Conservation (phyloP, 345 rosid species). For the Lepidium didymum region DNA sequence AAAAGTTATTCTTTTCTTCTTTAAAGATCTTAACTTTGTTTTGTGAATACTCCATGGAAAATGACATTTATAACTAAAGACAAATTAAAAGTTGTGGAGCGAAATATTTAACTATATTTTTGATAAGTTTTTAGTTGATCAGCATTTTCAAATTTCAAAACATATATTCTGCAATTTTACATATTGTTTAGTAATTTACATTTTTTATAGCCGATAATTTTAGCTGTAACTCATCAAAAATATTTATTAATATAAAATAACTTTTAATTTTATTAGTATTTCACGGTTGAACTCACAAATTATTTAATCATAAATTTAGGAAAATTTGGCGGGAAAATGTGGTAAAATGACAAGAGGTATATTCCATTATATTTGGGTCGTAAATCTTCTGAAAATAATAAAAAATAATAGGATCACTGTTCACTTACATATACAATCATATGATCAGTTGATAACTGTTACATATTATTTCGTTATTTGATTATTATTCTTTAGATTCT, state of each 20-base stretch:
- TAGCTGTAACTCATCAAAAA: not conserved
- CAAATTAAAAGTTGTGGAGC: too few relatives aligned
- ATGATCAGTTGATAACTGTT: slow-evolving; percentile 22
- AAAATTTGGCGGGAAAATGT: slow-evolving; percentile 1
- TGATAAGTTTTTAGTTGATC: too few relatives aligned
- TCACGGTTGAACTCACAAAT: not conserved
- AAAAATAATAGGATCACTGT: slow-evolving; percentile 1
- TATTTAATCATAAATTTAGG: not conserved
- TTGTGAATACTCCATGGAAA: not conserved
- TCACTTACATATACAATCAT: slow-evolving; percentile 16
- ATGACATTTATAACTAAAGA: not conserved
- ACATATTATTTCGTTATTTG: slow-evolving; percentile 14
- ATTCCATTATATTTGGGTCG: not conserved
- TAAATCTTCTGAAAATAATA: not conserved
- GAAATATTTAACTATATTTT: too few relatives aligned
- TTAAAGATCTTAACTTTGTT: not conserved
- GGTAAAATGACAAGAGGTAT: slow-evolving; percentile 1
- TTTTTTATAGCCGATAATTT: not conserved
- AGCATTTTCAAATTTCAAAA: too few relatives aligned
- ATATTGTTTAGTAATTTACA: too few relatives aligned
- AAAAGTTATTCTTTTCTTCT: not conserved
- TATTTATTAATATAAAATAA: too few relatives aligned
- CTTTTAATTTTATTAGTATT: not conserved
- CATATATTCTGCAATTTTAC: too few relatives aligned
- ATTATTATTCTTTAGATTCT: slow-evolving; percentile 25